These are phyloP conservation scores for Wickerhamiella qilinensis DNA, from an alignment of 805 yeast genomes.

Conservation along the genomic window DNA sequence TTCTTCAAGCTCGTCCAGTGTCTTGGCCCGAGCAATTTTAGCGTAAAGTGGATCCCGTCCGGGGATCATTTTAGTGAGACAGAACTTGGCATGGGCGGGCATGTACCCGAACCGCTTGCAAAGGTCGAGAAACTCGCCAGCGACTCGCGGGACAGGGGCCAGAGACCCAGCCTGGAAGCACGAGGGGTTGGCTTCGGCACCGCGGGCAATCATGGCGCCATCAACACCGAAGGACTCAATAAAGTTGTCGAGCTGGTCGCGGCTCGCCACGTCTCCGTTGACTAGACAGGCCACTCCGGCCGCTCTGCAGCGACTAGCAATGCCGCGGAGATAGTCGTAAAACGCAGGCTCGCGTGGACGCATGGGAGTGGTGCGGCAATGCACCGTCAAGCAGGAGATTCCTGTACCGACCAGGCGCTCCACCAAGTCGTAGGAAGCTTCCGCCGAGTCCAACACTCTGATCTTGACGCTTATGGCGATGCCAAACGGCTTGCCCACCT, in stretches of 20 bases:
- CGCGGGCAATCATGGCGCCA: constrained; percentile 89
- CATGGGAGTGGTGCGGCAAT: constrained; percentile 83
- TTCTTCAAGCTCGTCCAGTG: constrained; percentile 24
- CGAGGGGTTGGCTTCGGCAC: constrained; percentile 77
- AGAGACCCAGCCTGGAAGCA: constrained; percentile 37
- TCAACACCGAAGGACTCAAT: constrained; percentile 37
- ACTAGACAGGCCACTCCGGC: constrained; percentile 57
- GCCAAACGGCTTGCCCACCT: constrained; percentile 61
- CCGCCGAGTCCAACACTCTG: constrained; percentile 50
- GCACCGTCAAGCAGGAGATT: constrained; percentile 70
- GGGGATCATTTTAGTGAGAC: constrained; percentile 63
- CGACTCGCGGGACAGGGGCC: constrained; percentile 20
- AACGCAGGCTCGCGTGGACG: constrained; percentile 65
- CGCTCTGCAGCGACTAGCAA: constrained; percentile 43
- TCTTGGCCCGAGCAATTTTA: constrained; percentile 37
- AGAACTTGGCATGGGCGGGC: constrained; percentile 63
- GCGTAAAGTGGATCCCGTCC: constrained; percentile 52
- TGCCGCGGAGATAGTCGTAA: constrained; percentile 46
- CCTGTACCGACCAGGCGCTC: constrained; percentile 54
- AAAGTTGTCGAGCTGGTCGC: constrained; percentile 36
- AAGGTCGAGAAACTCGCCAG: constrained; percentile 38
- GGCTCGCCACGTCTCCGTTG: constrained; percentile 57
- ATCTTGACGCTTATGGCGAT: constrained; percentile 88
- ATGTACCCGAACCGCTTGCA: constrained; percentile 46
- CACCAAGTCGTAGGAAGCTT: constrained; percentile 46